A percentile compares a stretch with the other conserved stretches of the same genome.
Conservation (phyloP, 768 basidiomycete species). For the Galerina marginata region DNA sequence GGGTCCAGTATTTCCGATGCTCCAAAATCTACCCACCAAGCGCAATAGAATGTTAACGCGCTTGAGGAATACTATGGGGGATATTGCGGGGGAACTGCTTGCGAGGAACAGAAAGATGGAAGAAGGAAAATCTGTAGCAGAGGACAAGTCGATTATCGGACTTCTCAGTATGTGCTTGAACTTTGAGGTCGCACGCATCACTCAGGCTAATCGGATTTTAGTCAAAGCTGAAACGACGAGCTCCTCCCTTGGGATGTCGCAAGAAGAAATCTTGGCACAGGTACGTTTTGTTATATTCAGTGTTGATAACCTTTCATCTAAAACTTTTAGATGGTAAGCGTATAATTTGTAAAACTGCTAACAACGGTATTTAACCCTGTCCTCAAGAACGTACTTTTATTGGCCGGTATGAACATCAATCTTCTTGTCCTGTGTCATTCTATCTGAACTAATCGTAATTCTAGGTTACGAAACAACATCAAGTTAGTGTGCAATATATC, state of each 20-base stretch:
- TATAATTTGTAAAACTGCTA: background rate
- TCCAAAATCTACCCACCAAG: constrained; percentile 41
- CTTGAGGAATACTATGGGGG: constrained; percentile 38
- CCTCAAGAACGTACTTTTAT: constrained; percentile 39
- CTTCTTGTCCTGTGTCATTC: background rate
- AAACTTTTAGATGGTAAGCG: constrained; percentile 19
- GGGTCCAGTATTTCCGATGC: constrained; percentile 38
- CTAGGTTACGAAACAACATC: constrained; percentile 62
- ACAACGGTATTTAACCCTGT: background rate
- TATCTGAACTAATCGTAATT: constrained; percentile 5
- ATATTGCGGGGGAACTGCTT: constrained; percentile 46
- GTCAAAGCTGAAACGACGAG: constrained; percentile 40
- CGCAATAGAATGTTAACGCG: constrained; percentile 35
- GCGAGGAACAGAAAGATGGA: constrained; percentile 39
- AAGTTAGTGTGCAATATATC: too few relatives aligned
- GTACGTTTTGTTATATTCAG: constrained; percentile 20
- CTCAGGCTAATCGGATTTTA: constrained; percentile 19
- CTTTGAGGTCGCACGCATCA: background rate
- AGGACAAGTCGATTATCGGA: constrained; percentile 48
- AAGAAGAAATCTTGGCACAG: constrained; percentile 43
- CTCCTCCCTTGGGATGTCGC: constrained; percentile 38
- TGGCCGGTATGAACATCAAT: constrained; percentile 35
- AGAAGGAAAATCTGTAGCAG: constrained; percentile 28
- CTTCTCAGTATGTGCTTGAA: constrained; percentile 33
- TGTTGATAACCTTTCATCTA: background rate